These are phyloP conservation scores for Moniliophthora roreri DNA, from an alignment of 1,284 basidiomycete species.

Conservation along the genomic window DNA sequence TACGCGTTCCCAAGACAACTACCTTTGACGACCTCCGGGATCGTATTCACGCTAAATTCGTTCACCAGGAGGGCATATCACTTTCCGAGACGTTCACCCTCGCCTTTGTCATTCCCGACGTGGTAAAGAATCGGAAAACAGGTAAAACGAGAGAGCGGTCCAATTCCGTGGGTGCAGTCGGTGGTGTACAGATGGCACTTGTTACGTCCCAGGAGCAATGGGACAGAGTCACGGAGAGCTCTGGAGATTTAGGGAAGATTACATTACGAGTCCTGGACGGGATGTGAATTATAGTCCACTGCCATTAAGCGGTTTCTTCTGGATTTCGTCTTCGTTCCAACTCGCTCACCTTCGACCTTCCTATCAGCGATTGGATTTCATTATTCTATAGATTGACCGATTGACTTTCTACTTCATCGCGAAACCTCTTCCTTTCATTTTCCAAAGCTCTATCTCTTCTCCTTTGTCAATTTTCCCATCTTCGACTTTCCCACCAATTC, in stretches of 20 bases:
- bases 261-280: slow-evolving; percentile 16
- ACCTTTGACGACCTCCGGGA: slow-evolving; percentile 50
- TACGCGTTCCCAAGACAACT: slow-evolving; percentile 49
- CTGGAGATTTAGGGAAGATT: slow-evolving; percentile 9
- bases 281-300: slow-evolving; percentile 1
- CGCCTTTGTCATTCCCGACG: slow-evolving; percentile 47
- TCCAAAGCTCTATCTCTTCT: too few species aligned
- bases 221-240: slow-evolving; percentile 9
- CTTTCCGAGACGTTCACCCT: slow-evolving; percentile 55
- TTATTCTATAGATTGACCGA: too few species aligned
- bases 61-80: slow-evolving; percentile 51
- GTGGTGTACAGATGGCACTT: slow-evolving; percentile 13
- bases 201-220: slow-evolving; percentile 16
- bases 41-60: slow-evolving; percentile 63
- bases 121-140: slow-evolving; percentile 40
- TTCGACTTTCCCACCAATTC: too few species aligned
- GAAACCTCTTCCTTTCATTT: too few species aligned
- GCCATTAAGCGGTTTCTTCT: too few species aligned
- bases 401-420: too few species aligned
- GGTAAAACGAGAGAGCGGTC: slow-evolving; percentile 11
- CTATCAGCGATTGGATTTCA: background rate
- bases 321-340: background rate
- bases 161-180: slow-evolving; percentile 5
- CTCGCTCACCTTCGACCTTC: slow-evolving; percentile 3
- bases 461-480: too few species aligned